Conservation (phyloP, 1,284 basidiomycete species). For the Cryptococcus deneoformans region DNA sequence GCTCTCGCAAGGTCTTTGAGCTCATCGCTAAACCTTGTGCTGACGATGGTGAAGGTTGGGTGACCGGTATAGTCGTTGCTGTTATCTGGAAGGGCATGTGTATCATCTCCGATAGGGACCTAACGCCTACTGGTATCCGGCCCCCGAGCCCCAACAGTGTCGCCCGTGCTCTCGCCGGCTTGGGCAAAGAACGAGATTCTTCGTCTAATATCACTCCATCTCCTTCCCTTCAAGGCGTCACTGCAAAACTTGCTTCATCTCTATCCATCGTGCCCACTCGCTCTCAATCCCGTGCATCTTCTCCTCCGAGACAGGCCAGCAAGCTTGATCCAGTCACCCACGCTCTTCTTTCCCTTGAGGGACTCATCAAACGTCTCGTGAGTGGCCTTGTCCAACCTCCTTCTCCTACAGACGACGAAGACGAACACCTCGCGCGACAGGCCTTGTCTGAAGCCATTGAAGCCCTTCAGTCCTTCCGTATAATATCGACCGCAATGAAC, state of each 20-base stretch:
- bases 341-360: constrained; percentile 46
- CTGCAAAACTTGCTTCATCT: constrained; percentile 37
- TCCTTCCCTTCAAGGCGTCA: constrained; percentile 29
- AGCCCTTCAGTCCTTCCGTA: constrained; percentile 45
- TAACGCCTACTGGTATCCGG: constrained; percentile 9
- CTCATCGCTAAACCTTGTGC: constrained; percentile 42
- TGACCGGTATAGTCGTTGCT: constrained; percentile 47
- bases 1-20: constrained; percentile 43
- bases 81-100: constrained; percentile 50
- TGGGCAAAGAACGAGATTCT: constrained; percentile 29
- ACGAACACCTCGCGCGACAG: constrained; percentile 48
- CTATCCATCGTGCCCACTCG: constrained; percentile 39
- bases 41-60: constrained; percentile 51
- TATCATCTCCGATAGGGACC: constrained; percentile 36
- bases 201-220: constrained; percentile 20
- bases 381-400: constrained; percentile 45
- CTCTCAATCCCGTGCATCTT: constrained; percentile 41
- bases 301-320: constrained; percentile 33
- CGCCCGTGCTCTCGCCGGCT: constrained; percentile 35
- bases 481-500: constrained; percentile 39
- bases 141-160: constrained; percentile 44
- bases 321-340: constrained; percentile 39
- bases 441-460: constrained; percentile 49
- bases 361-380: constrained; percentile 46
- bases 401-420: constrained; percentile 34